These are phyloP conservation scores for Jaapia argillacea DNA, from an alignment of 768 basidiomycete genomes.

Conservation along the genomic window DNA sequence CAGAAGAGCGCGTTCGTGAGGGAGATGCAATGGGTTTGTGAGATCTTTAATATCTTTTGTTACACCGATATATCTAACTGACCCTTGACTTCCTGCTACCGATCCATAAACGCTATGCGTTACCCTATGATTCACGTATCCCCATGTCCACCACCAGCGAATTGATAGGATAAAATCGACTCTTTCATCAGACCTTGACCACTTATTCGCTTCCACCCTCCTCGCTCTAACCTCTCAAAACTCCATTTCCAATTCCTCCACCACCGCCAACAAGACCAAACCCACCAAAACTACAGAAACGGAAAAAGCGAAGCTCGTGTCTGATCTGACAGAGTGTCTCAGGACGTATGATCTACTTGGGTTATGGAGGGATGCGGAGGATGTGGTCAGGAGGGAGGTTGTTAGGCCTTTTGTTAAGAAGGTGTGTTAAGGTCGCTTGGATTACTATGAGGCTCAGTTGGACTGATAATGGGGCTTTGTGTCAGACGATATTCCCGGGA, in stretches of 20 bases:
- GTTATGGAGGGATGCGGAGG: conserved; percentile 84
- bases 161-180: conserved; percentile 79
- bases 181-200: conserved; percentile 78
- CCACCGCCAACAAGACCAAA: conserved; percentile 29
- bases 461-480: too few species aligned
- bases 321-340: conserved; percentile 72
- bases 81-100: conserved; percentile 6
- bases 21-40: conserved; percentile 75
- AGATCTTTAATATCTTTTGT: conserved; percentile 20
- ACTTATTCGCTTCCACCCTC: conserved; percentile 62
- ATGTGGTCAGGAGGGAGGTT: conserved; percentile 65
- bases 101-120: too few species aligned
- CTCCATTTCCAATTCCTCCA: conserved; percentile 27
- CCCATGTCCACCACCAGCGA: conserved; percentile 36
- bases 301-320: conserved; percentile 50
- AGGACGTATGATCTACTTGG: conserved; percentile 71
- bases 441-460: too few species aligned
- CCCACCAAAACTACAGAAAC: conserved; percentile 28
- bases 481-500: conserved; percentile 65
- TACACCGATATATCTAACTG: conserved; percentile 3
- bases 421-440: conserved; percentile 34
- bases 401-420: conserved; percentile 70
- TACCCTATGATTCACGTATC: too few species aligned
- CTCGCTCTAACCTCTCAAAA: conserved; percentile 34
- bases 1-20: conserved; percentile 76